Percentiles rank a stretch among this genome's conserved stretches.
Conservation (phyloP, 2,329 filamentous ascomycete genomes). For the Orbilia oligospora region DNA sequence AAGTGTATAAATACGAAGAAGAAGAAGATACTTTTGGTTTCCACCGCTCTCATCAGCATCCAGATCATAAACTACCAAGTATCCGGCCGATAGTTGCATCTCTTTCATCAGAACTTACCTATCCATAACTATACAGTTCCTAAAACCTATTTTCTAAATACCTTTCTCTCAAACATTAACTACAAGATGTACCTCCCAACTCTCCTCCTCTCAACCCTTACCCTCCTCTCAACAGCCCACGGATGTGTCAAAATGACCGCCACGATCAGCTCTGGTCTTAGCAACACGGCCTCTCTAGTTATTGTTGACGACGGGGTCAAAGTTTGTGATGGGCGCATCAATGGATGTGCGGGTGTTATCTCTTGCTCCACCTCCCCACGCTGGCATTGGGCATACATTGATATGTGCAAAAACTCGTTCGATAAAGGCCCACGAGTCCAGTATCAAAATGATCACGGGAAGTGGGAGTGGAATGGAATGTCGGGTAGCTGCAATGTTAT, state of each 20-base stretch:
- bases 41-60: neutral
- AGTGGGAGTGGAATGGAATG: slow-evolving; percentile 48
- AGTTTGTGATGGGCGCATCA: slow-evolving; percentile 28
- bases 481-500: slow-evolving; percentile 29
- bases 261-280: slow-evolving; percentile 12
- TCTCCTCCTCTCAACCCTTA: slow-evolving; percentile 5
- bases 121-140: neutral
- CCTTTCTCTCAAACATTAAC: neutral
- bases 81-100: neutral
- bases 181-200: slow-evolving; percentile 25
- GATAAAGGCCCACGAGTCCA: slow-evolving; percentile 26
- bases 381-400: slow-evolving; percentile 35
- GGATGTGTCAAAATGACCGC: slow-evolving; percentile 32
- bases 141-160: neutral
- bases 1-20: slow-evolving; percentile 5
- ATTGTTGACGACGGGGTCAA: slow-evolving; percentile 33
- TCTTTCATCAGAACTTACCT: neutral
- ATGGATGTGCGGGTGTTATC: slow-evolving; percentile 30
- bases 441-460: slow-evolving; percentile 43
- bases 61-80: neutral
- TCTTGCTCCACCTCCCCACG: slow-evolving; percentile 34
- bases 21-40: neutral
- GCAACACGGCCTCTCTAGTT: slow-evolving; percentile 11
- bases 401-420: slow-evolving; percentile 44
- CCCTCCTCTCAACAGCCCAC: slow-evolving; percentile 2